Conservation (phyloP, 2,329 filamentous ascomycete species). For the Aspergillus luchuensis region DNA sequence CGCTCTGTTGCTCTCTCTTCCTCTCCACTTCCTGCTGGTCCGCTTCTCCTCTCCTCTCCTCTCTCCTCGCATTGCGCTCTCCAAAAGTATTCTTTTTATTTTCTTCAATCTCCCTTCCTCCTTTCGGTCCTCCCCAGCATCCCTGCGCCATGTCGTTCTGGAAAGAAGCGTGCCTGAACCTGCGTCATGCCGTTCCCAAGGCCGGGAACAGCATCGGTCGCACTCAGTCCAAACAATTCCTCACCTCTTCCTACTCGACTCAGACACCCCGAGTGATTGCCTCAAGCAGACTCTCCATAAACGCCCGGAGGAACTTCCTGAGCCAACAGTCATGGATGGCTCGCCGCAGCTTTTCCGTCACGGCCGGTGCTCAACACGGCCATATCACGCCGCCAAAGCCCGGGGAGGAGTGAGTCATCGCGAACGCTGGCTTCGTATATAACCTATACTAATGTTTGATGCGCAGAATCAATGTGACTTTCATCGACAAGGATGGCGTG, state of each 20-base stretch:
- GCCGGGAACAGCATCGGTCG: slow-evolving; percentile 50
- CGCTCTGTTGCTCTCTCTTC: slow-evolving; percentile 5
- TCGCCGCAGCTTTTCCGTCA: slow-evolving; percentile 65
- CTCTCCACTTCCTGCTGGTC: slow-evolving; percentile 10
- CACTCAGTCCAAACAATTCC: slow-evolving; percentile 33
- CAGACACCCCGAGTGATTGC: slow-evolving; percentile 22
- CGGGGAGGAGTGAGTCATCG: slow-evolving; percentile 76
- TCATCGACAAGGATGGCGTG: slow-evolving; percentile 85
- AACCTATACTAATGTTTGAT: not conserved
- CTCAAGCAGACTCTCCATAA: slow-evolving; percentile 16
- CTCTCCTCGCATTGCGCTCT: not conserved
- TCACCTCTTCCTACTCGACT: slow-evolving; percentile 26
- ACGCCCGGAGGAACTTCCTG: slow-evolving; percentile 15
- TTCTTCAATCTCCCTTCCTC: not conserved
- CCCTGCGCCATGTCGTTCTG: slow-evolving; percentile 34
- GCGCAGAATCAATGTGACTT: slow-evolving; percentile 78
- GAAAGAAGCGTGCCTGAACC: slow-evolving; percentile 35
- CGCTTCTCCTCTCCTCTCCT: not conserved
- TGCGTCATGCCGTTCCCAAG: slow-evolving; percentile 56
- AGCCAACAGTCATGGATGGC: slow-evolving; percentile 22
- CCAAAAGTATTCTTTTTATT: not conserved
- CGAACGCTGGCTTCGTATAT: not conserved
- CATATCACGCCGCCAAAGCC: slow-evolving; percentile 82
- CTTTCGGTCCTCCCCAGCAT: slow-evolving; percentile 3
- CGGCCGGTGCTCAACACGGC: slow-evolving; percentile 65